Evolutionary conservation across 257 asterid species (phyloP).

Genomic region (Lycium barbarum): DNA sequence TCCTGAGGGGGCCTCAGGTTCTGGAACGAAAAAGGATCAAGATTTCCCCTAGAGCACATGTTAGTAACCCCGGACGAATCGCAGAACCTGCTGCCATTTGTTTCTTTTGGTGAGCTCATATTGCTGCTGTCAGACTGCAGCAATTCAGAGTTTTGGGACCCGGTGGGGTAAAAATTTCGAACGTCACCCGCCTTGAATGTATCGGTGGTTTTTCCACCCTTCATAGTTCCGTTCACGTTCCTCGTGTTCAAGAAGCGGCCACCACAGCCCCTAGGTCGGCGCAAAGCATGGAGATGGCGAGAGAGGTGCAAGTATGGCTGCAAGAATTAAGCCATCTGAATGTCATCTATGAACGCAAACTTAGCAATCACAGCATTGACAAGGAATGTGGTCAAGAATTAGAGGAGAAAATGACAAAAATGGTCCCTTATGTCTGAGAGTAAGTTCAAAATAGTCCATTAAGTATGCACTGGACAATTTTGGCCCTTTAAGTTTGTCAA

Average conservation of each 20-base stretch:
- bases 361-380: neutral
- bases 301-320: slow-evolving; percentile 85
- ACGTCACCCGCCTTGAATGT: slow-evolving; percentile 18
- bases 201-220: slow-evolving; percentile 16
- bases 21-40: slow-evolving; percentile 46
- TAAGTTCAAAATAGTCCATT: too few species aligned
- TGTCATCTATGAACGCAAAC: neutral
- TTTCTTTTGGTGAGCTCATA: slow-evolving; percentile 41
- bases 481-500: too few species aligned
- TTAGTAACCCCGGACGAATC: slow-evolving; percentile 48
- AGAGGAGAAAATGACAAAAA: too few species aligned
- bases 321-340: neutral
- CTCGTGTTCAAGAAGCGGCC: slow-evolving; percentile 88
- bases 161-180: slow-evolving; percentile 31
- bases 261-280: slow-evolving; percentile 86
- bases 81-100: slow-evolving; percentile 37
- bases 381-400: neutral
- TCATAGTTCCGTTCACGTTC: slow-evolving; percentile 26
- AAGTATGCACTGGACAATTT: too few species aligned
- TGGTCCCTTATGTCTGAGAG: too few species aligned
- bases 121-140: slow-evolving; percentile 55
- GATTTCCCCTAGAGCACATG: slow-evolving; percentile 43
- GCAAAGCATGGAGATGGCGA: slow-evolving; percentile 95
- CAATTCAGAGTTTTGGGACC: slow-evolving; percentile 53
- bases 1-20: slow-evolving; percentile 27